Base-by-base conservation (phyloP, 768 basidiomycete species). In the Boletellus emodensis region DNA sequence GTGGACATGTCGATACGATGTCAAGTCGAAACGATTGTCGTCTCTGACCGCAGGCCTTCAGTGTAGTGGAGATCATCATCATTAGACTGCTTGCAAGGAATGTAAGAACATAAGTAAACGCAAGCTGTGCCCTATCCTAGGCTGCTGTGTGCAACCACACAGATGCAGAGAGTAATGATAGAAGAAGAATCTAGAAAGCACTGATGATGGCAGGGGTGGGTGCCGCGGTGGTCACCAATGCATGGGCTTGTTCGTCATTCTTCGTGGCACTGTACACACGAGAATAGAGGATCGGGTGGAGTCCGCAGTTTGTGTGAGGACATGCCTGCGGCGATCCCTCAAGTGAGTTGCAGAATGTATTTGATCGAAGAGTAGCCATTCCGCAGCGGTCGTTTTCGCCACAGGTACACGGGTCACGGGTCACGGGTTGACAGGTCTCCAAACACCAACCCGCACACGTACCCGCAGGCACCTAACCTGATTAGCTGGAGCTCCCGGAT, bases 231-330 rank as follows among this genome's bases (percentile, higher is more conserved):
- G 48, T 65, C 46, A 61, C 49, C 49, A 49, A 41, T 40, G 65
- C 24, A 33, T 63, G 62, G 14, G 56, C 53, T 38, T 69, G 69
- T 39, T 63, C 61, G 36, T 68, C 58, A 22, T 56, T 50, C 60
- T 83, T 83, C 45, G 72, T 63, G 14, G 80, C 80, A 36, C 75
- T 65, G 57, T 74, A 82, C 8, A 83, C 56, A 52, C 45, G 66
- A 56, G 41, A 60, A 67, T 34, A 66, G 60, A 36, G 66, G 57
- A 28, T 63, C 59, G 13, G 46, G 44, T 1, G 35, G 54, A 43
- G 12, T 18, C 58, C 55, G 4, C 53, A 53, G 40, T 40, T 37
- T 0, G 37, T 3, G 10, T 56, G 54, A 22, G 54, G 51, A 22
- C 54, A 46, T 38, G 48, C 10, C 14, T 49, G 62, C 17, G 28